Base-by-base conservation (phyloP, 768 basidiomycete species). In the Inosperma sp. region DNA sequence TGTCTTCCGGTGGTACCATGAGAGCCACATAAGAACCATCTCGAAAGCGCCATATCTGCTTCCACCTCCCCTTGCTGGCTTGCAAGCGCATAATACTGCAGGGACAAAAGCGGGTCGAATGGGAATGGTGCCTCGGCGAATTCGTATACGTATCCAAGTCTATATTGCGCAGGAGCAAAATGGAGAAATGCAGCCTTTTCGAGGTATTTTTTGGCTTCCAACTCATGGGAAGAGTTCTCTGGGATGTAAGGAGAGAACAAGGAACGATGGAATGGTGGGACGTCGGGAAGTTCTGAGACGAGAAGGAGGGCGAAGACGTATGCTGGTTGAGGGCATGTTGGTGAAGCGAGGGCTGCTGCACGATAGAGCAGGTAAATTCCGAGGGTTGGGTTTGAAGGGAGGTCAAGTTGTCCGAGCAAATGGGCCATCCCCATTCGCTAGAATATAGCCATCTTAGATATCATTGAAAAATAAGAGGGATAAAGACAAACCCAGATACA, bases 21-120 rank as follows among this genome's bases (percentile, higher is more conserved):
- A 3, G 65, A 67, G 1, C 94, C 94, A 63, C 93, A 94, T 42
- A 98, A 70, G 73, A 96, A 97, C 94, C 95, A 98, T 68, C 95
- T 97, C 66, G 82, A 85, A 47, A 97, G 77, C 2, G 93, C 94
- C 93, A 97, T 94, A 63, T 98, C 93, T 0, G 95, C 95, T 65
- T 97, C 93, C 19, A 79, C 75, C 65, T 96, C 91, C 26, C 90
- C 89, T 52, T 86, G 81, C 67, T 94, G 86, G 49, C 82, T 85
- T 0, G 89, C 91, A 9, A 88, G 72, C 7, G 74, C 76, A 67
- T 97, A 97, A 63, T 91, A 97, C 63, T 94, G 90, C 19, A 98
- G 93, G 48, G 83, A 86, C 29, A 95, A 72, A 14, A 95, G 73
- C 0, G 95, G 83, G 62, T 97, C 94, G 66, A 92, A 96, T 0